Conservation (phyloP, 768 basidiomycete species). For the Termitomyces sp. region DNA sequence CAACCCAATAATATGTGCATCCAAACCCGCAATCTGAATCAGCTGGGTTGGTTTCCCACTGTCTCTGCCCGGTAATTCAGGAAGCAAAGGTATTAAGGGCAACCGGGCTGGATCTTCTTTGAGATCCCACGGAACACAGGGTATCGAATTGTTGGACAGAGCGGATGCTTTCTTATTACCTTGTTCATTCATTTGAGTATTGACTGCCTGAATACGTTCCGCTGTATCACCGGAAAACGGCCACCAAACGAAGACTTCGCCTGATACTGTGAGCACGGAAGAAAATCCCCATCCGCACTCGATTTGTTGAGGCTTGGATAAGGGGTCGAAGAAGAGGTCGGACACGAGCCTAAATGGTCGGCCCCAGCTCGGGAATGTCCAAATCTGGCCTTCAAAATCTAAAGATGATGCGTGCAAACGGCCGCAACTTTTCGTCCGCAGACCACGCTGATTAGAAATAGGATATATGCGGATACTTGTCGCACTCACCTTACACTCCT, state of each 20-base stretch:
- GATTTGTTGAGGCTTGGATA: constrained; percentile 45
- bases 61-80: constrained; percentile 33
- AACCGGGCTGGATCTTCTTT: constrained; percentile 48
- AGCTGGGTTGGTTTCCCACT: constrained; percentile 37
- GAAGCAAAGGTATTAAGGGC: constrained; percentile 56
- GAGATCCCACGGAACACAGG: constrained; percentile 58
- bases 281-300: constrained; percentile 82
- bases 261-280: constrained; percentile 64
- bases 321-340: constrained; percentile 38
- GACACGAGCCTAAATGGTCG: constrained; percentile 62
- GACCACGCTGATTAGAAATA: constrained; percentile 2
- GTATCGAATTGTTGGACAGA: constrained; percentile 38
- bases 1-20: constrained; percentile 68
- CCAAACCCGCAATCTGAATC: constrained; percentile 77
- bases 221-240: constrained; percentile 44
- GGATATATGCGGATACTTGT: neutral
- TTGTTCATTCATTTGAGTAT: constrained; percentile 39
- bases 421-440: constrained; percentile 53
- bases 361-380: constrained; percentile 77
- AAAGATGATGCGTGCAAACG: constrained; percentile 65
- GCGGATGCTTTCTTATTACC: constrained; percentile 28
- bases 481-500: constrained; percentile 55
- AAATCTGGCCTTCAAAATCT: constrained; percentile 53
- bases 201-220: constrained; percentile 28
- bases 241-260: constrained; percentile 75